Evolutionary conservation across 257 asterid species (phyloP), one percentile per base, ranked within the genome.

Genomic region (Penstemon barbatus): DNA sequence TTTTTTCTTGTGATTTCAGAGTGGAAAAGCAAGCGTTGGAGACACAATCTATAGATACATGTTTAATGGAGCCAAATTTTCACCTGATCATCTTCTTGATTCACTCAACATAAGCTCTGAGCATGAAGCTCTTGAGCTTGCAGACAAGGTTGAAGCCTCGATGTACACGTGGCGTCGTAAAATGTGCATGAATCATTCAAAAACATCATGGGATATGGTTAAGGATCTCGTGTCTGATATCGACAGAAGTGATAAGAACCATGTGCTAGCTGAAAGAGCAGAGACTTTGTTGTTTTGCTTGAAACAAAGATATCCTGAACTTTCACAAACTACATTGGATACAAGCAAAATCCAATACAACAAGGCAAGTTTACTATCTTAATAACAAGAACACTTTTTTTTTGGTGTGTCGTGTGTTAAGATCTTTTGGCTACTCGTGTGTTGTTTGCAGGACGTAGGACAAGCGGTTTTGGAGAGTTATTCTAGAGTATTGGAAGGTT

Each of bases 101-200:
- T 73, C 83, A 52, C 85, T 94, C 56, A 81, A 76, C 48, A 61
- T 91, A 78, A 71, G 74, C 76, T 81, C 96, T 1, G 97, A 94
- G 75, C 97, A 83, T 5, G 95, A 89, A 72, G 97, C 99, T 38
- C 91, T 87, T 6, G 91, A 89, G 82, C 81, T 87, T n/a, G 98
- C 97, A 3, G 96, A 89, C 76, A 86, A 84, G 72, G 85, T 91
- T 15, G 99, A 94, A 69, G 95, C 96, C 56, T 77, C 98, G 9
- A 85, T 89, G 88, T 78, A 87, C 66, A 86, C 87, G 1, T 94
- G 99, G 99, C 82, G 92, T 7, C 86, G 91, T 19, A 94, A 91
- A 69, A 78, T 87, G 46, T 76, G 87, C 78, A 15, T 68, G 70
- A 54, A 85, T 19, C 87, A 85, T 41, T 79, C 96, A 3, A 94